Conservation (phyloP, 345 rosid species). For the Lumnitzera racemosa region DNA sequence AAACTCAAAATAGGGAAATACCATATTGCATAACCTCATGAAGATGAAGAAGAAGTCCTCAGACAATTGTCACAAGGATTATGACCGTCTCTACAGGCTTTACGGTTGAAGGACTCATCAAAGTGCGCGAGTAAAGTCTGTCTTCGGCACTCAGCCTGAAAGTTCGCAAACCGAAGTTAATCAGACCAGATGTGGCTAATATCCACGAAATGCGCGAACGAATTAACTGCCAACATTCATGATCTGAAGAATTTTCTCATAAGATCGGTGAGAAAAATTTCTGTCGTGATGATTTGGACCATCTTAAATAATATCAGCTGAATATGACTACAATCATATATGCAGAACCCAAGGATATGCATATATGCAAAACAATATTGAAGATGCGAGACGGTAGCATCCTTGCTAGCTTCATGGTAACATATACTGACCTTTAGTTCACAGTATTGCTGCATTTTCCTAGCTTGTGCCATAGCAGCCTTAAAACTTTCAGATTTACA, state of each 20-base stretch:
- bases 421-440: slow-evolving; percentile 57
- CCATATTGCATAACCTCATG: slow-evolving; percentile 11
- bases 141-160: slow-evolving; percentile 64
- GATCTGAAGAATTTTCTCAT: background rate
- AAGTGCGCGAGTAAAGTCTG: slow-evolving; percentile 75
- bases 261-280: too few relatives aligned
- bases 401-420: background rate
- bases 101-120: slow-evolving; percentile 61
- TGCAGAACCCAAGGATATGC: too few relatives aligned
- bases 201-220: background rate
- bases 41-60: slow-evolving; percentile 20
- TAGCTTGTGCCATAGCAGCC: slow-evolving; percentile 75
- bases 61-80: slow-evolving; percentile 80
- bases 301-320: too few relatives aligned
- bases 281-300: too few relatives aligned
- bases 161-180: slow-evolving; percentile 1
- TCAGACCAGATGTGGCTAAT: background rate
- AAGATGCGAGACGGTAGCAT: background rate
- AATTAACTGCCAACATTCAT: background rate
- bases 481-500: slow-evolving; percentile 58
- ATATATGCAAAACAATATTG: too few relatives aligned
- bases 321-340: too few relatives aligned
- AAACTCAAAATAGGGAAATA: too few relatives aligned
- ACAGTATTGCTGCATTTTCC: slow-evolving; percentile 87
- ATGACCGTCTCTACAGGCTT: slow-evolving; percentile 50